A percentile compares a stretch with the other conserved stretches of the same genome.
phyloP scores from a whole-genome alignment of 1,284 basidiomycete genomes.

The Irpex sp. region DNA sequence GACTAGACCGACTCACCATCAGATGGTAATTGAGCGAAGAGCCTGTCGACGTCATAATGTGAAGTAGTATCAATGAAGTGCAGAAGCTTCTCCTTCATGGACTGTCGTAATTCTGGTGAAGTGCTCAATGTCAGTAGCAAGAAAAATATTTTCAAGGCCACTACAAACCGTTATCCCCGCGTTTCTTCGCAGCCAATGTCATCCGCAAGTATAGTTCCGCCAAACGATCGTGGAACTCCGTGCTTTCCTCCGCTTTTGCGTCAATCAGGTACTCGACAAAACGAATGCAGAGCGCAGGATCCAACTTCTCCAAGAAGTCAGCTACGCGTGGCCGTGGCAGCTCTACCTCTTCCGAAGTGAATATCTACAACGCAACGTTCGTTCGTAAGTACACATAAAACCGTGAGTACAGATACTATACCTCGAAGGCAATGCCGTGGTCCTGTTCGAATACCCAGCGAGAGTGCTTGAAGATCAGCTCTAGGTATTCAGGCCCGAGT shows the following conservation, averaged over 20 bases:
- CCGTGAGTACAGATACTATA: conserved; percentile 26
- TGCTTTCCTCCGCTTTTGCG: conserved; percentile 65
- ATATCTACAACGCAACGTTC: conserved; percentile 59
- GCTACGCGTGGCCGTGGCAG: conserved; percentile 77
- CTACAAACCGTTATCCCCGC: conserved; percentile 47
- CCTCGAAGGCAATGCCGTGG: conserved; percentile 72
- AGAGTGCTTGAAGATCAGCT: conserved; percentile 77
- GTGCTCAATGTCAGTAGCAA: conserved; percentile 5
- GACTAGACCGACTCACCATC: conserved; percentile 49
- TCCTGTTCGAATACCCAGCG: conserved; percentile 85
- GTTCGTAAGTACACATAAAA: not conserved
- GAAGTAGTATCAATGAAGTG: conserved; percentile 73
- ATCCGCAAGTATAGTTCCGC: conserved; percentile 81
- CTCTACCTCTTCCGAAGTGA: conserved; percentile 91
- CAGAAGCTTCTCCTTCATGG: conserved; percentile 69
- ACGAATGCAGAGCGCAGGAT: conserved; percentile 63
- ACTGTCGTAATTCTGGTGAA: conserved; percentile 37
- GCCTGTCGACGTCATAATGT: conserved; percentile 74
- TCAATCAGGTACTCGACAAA: conserved; percentile 90
- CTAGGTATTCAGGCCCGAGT: conserved; percentile 76
- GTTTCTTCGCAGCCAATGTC: conserved; percentile 52
- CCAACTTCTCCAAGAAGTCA: conserved; percentile 73
- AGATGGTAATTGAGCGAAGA: conserved; percentile 74
- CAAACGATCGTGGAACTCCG: conserved; percentile 83
- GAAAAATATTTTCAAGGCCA: not conserved